Base-by-base conservation (phyloP, 2,329 filamentous ascomycete genomes). In the Achaetomium macrosporum region DNA sequence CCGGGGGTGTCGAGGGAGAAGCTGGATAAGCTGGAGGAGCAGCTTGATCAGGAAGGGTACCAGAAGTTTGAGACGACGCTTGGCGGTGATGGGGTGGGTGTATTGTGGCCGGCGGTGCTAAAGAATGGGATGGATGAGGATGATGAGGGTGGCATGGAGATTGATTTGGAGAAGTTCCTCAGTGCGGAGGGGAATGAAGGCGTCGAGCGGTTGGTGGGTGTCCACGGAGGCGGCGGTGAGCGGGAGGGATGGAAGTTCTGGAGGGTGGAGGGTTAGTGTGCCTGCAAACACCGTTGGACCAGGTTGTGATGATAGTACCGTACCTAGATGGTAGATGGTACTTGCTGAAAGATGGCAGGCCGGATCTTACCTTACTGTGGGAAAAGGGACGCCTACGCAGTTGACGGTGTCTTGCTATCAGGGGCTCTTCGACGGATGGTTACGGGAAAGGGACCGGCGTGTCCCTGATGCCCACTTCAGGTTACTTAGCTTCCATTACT, bases 41-140 rank as follows among this genome's bases (percentile, higher is more conserved):
- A 83, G 56, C 79, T 92, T 2, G 73, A 79, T 3, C 70, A 75
- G 0, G 87, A 90, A 63, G 88, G 88, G 1, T 99, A 93, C 67
- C 78, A 83, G 62, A 87, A 85, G 62, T 97, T 95, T 64, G 82
- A 91, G 69, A 93, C 90, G 0, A 96, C 88, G 0, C 79, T 99
- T 0, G 93, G 91, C 4, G 91, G 92, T 37, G 89, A 96, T 63
- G 93, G 93, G 12, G 89, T 99, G 1, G 93, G 93, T 36, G 90
- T 99, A 1, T 78, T 99, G 5, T 96, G 88, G 83, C 93, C 93
- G 1, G 93, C 93, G 0, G 86, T 96, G 0, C 74, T 96, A 25
- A 88, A 89, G 67, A 95, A 95, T 56, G 88, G 87, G 6, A 82
- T 80, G n/a, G 83, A 86, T 36, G 85, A 89, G 63, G 86, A 90